These are phyloP conservation scores for Rugiboletus extremiorientalis DNA, from an alignment of 1,284 basidiomycete species.

Conservation along the genomic window DNA sequence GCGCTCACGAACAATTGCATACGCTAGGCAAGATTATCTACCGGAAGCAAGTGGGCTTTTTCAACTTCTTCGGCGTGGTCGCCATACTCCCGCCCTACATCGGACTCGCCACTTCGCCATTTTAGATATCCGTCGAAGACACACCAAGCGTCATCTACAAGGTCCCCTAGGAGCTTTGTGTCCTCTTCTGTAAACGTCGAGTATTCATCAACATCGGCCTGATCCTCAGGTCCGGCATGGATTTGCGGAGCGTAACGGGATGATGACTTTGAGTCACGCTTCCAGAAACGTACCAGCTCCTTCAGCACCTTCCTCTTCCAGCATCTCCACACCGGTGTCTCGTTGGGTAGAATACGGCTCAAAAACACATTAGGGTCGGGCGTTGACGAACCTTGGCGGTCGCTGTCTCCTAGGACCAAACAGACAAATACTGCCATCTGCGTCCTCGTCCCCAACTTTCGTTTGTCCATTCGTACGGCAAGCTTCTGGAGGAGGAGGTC, in stretches of 20 bases:
- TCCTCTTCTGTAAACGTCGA: constrained; percentile 10
- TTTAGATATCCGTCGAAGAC: constrained; percentile 13
- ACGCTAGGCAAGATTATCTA: constrained; percentile 4
- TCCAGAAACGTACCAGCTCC: constrained; percentile 17
- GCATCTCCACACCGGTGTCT: constrained; percentile 27
- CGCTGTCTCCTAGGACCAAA: constrained; percentile 13
- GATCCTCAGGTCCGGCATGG: constrained; percentile 5
- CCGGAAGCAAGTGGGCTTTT: background rate
- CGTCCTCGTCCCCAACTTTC: constrained; percentile 25
- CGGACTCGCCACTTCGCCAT: constrained; percentile 11
- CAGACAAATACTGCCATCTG: constrained; percentile 31
- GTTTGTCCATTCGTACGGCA: constrained; percentile 10
- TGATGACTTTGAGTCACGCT: background rate
- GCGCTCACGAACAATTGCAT: background rate
- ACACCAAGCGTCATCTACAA: constrained; percentile 27
- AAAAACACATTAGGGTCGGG: constrained; percentile 2
- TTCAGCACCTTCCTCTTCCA: constrained; percentile 25
- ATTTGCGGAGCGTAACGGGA: constrained; percentile 16
- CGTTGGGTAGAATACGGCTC: constrained; percentile 24
- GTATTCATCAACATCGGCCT: constrained; percentile 9
- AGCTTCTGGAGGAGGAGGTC: constrained; percentile 21
- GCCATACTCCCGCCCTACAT: background rate
- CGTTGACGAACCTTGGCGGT: background rate
- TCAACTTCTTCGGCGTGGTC: background rate
- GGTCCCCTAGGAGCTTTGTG: constrained; percentile 14